Evolutionary conservation across 75 land plant species (phyloP).

Genomic region (Pseudotsuga menziesii): DNA sequence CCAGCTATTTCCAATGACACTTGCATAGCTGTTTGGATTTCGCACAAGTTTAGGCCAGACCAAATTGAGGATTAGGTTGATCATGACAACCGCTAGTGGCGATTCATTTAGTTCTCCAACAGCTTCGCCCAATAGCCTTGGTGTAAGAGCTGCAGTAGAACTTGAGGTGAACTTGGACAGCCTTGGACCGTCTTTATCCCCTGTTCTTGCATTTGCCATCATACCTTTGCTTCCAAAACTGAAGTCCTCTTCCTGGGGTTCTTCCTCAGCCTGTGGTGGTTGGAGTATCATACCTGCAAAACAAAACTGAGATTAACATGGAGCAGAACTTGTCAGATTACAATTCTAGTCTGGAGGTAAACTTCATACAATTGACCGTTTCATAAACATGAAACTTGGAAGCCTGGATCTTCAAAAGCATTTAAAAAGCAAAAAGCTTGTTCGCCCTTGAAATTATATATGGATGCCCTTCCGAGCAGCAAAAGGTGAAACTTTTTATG

Average conservation of each 20-base stretch:
- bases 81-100: conserved; percentile 12
- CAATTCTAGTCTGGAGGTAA: background rate
- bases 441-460: background rate
- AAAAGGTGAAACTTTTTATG: background rate
- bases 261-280: background rate
- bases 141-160: conserved; percentile 35
- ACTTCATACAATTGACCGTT: background rate
- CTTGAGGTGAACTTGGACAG: conserved; percentile 15
- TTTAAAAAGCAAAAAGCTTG: background rate
- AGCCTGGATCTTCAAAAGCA: background rate
- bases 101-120: background rate
- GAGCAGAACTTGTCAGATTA: background rate
- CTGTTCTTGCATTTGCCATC: background rate
- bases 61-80: conserved; percentile 22
- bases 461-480: background rate
- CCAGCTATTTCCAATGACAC: conserved; percentile 27
- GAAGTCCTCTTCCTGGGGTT: conserved; percentile 15
- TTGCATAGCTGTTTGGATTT: conserved; percentile 34
- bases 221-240: conserved; percentile 32
- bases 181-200: conserved; percentile 25
- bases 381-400: background rate
- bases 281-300: conserved; percentile 3
- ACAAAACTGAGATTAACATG: background rate
- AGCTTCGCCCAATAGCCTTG: conserved; percentile 15
- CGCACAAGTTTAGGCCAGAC: conserved; percentile 25